Evolutionary conservation across 192 early-diverging fungal species (phyloP), one percentile per base, ranked within the genome.

Genomic region (Coemansia sp.): DNA sequence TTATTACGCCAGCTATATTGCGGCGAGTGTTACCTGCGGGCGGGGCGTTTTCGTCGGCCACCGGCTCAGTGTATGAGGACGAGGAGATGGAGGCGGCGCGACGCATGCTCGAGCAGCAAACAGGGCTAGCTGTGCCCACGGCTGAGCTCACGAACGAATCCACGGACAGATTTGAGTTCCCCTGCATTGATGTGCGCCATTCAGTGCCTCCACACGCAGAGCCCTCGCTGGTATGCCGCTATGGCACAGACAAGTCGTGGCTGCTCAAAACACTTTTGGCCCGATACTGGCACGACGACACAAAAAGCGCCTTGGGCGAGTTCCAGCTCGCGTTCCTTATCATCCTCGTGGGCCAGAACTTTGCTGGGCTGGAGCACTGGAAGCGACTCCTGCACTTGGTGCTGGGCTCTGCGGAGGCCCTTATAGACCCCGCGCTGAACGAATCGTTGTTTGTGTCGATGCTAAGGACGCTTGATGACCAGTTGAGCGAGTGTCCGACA

Each of bases 231-330:
- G 65, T 92, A 1, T 93, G 91, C 40, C 85, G 85, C 57, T 95
- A 93, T 82, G 93, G 90, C 73, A 65, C 88, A 29, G 97, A 99
- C 85, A 97, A 97, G 74, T 90, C 90, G 36, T 98, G 91, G 88
- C 84, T 98, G 29, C 74, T 95, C 45, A 56, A 60, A 4, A 51
- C 14, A 0, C 32, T 54, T 2, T 41, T 74, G 3, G 0, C 10
- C 11, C 27, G 29, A 4, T 3, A 24, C 25, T 61, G 37, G 51
- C 0, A 38, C 37, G 85, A 86, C 84, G 68, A 77, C 77, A 22
- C 51, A 29, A 77, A 67, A 38, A 59, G 72, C 1, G 49, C 93
- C 38, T 73, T 97, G 5, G 95, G 90, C 36, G 95, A 97, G 70
- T 61, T 97, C 37, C 90, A 96, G 72, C 79, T 97, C 6, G 74